These are phyloP conservation scores for Capsella rubella DNA, from an alignment of 441 rosid species.

Conservation along the genomic window DNA sequence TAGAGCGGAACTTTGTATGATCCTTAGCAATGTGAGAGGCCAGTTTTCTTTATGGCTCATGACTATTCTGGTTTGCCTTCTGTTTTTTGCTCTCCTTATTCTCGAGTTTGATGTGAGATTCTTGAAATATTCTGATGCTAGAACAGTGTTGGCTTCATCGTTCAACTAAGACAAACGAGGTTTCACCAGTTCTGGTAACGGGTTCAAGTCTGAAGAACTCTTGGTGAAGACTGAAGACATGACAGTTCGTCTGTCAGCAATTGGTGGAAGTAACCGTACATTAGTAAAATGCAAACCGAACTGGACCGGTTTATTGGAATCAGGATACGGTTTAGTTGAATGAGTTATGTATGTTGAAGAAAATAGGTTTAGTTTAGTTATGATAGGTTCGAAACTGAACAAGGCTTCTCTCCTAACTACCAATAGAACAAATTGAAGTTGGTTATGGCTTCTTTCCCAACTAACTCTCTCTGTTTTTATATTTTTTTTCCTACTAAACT, in stretches of 20 bases:
- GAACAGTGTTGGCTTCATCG: constrained; percentile 7
- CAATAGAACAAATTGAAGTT: constrained; percentile 36
- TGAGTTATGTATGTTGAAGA: background rate
- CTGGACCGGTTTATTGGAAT: constrained; percentile 23
- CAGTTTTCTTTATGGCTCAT: background rate
- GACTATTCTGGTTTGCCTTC: background rate
- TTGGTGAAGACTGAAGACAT: constrained; percentile 7
- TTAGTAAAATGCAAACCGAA: constrained; percentile 4
- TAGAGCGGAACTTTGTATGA: constrained; percentile 3
- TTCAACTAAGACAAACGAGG: background rate
- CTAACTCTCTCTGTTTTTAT: constrained; percentile 26
- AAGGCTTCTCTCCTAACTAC: constrained; percentile 44
- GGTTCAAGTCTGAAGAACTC: constrained; percentile 4
- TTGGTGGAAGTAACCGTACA: constrained; percentile 6
- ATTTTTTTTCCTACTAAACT: constrained; percentile 39
- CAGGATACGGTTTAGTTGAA: constrained; percentile 23
- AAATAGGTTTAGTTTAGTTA: constrained; percentile 31
- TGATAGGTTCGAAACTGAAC: constrained; percentile 38
- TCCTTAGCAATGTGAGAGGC: background rate
- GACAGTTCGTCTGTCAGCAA: background rate
- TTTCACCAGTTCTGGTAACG: constrained; percentile 20
- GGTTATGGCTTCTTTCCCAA: constrained; percentile 40
- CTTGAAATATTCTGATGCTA: constrained; percentile 4
- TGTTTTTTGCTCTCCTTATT: background rate
- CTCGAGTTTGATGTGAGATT: constrained; percentile 11